Percentiles rank a stretch among this genome's conserved stretches.
Evolutionary conservation across 1,284 basidiomycete genomes (phyloP).

Genomic region (Grifola frondosa): DNA sequence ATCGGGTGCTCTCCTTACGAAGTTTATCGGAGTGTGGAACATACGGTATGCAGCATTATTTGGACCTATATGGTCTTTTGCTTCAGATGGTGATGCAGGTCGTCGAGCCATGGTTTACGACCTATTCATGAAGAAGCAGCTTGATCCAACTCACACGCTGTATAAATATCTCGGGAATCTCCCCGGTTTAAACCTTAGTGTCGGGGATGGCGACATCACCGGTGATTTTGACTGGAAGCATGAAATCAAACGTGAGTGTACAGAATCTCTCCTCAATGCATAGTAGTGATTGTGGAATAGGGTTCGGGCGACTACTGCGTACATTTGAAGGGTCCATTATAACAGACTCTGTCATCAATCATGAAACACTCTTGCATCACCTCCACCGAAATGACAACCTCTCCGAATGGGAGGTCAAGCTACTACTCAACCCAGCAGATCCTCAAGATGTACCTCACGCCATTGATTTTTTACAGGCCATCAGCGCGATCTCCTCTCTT

Average conservation of each 20-base stretch:
- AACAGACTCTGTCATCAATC: constrained; percentile 8
- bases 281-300: constrained; percentile 1
- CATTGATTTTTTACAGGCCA: constrained; percentile 4
- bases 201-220: constrained; percentile 15
- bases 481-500: background rate
- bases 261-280: background rate
- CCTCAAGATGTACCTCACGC: constrained; percentile 19
- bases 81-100: constrained; percentile 29
- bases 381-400: background rate
- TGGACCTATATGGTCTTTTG: constrained; percentile 25
- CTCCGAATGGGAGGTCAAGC: background rate
- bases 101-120: constrained; percentile 24
- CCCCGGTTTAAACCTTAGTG: constrained; percentile 19
- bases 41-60: background rate
- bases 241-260: constrained; percentile 22
- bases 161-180: constrained; percentile 14
- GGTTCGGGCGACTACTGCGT: constrained; percentile 7
- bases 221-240: constrained; percentile 27
- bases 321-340: constrained; percentile 9
- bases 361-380: constrained; percentile 1
- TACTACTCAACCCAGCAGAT: constrained; percentile 13
- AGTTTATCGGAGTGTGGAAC: constrained; percentile 1
- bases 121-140: constrained; percentile 18
- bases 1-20: background rate
- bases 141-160: constrained; percentile 5